A percentile compares a stretch with the other conserved stretches of the same genome.
phyloP scores from a whole-genome alignment of 176 grass and related monocot species.

The Musa acuminata region DNA sequence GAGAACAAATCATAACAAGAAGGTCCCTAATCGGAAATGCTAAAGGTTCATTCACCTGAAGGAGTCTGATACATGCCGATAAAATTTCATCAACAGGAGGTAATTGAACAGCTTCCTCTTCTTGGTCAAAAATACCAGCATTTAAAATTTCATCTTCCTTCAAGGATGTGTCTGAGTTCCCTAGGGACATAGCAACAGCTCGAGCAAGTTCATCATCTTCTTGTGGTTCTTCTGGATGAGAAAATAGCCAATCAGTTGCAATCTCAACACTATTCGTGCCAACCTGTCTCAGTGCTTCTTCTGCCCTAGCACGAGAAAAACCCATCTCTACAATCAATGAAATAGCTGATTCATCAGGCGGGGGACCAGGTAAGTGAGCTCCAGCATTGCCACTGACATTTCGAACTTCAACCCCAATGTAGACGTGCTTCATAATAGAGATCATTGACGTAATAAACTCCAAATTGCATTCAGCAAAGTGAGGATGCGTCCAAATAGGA shows the following conservation, averaged over 20 bases:
- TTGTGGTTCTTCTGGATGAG: slow-evolving; percentile 91
- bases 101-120: slow-evolving; percentile 70
- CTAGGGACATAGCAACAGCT: slow-evolving; percentile 94
- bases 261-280: slow-evolving; percentile 95
- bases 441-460: slow-evolving; percentile 76
- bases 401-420: slow-evolving; percentile 81
- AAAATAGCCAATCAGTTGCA: slow-evolving; percentile 98
- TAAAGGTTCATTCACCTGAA: slow-evolving; percentile 73
- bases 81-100: slow-evolving; percentile 89
- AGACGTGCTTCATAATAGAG: slow-evolving; percentile 95
- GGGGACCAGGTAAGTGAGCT: slow-evolving; percentile 61
- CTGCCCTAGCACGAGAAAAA: slow-evolving; percentile 79
- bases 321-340: slow-evolving; percentile 96
- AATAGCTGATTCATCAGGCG: slow-evolving; percentile 89
- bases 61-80: slow-evolving; percentile 54
- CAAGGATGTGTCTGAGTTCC: slow-evolving; percentile 54
- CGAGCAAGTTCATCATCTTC: slow-evolving; percentile 97
- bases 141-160: slow-evolving; percentile 54
- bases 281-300: slow-evolving; percentile 92
- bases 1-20: slow-evolving; percentile 83
- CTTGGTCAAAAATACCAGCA: slow-evolving; percentile 41
- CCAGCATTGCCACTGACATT: slow-evolving; percentile 32
- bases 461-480: slow-evolving; percentile 79
- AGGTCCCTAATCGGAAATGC: slow-evolving; percentile 88
- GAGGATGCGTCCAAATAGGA: slow-evolving; percentile 85